Conservation (phyloP, 441 rosid genomes). For the Pelargonium myrrhifolium region DNA sequence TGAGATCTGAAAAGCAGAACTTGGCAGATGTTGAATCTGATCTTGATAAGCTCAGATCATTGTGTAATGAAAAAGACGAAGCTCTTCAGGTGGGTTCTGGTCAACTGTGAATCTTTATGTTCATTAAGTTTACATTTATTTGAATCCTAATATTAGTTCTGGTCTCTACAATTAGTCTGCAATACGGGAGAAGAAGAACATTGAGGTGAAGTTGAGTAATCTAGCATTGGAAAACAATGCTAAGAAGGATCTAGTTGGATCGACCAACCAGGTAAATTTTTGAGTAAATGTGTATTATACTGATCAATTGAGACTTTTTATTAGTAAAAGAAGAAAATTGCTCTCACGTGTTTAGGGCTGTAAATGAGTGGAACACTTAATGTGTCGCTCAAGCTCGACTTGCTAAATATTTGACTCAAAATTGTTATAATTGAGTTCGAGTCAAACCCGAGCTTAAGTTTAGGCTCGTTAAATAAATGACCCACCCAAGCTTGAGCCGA, state of each 20-base stretch:
- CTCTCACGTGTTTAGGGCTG: too few species aligned
- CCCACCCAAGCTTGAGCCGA: too few species aligned
- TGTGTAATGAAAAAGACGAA: conserved; percentile 57
- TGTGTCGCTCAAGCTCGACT: too few species aligned
- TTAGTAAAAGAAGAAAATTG: neutral
- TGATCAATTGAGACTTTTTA: neutral
- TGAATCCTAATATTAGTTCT: conserved; percentile 11
- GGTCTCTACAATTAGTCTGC: conserved; percentile 39
- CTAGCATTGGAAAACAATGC: conserved; percentile 35
- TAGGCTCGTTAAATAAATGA: too few species aligned
- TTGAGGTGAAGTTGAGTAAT: conserved; percentile 49
- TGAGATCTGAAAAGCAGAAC: conserved; percentile 60
- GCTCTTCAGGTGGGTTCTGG: conserved; percentile 55
- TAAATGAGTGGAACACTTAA: too few species aligned
- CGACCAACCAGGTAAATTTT: conserved; percentile 48
- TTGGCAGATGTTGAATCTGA: conserved; percentile 41
- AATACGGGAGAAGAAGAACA: conserved; percentile 46
- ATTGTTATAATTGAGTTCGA: too few species aligned
- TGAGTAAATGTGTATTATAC: neutral
- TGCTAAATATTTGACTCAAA: too few species aligned
- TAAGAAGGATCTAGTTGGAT: conserved; percentile 33
- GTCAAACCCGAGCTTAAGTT: too few species aligned
- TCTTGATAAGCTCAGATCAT: conserved; percentile 47
- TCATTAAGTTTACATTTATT: neutral
- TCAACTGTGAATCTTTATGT: conserved; percentile 7